These are phyloP conservation scores for Chondrostereum purpureum DNA, from an alignment of 1,284 basidiomycete species.

Conservation along the genomic window DNA sequence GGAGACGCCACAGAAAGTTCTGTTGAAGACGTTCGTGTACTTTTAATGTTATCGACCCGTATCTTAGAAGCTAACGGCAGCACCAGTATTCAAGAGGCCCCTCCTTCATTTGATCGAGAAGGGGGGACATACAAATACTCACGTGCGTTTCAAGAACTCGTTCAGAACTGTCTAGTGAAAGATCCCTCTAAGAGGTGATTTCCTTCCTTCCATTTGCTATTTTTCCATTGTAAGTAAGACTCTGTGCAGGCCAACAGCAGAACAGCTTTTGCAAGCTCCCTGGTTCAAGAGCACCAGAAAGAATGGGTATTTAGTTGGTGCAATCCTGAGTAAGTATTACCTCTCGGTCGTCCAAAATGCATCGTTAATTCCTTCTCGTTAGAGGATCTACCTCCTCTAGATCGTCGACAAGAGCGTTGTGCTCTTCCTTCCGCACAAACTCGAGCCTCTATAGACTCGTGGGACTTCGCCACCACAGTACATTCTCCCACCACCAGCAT, in stretches of 20 bases:
- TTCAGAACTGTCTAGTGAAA: conserved; percentile 77
- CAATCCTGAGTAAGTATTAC: conserved; percentile 59
- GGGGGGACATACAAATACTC: conserved; percentile 76
- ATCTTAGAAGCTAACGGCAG: conserved; percentile 6
- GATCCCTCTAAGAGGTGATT: conserved; percentile 68
- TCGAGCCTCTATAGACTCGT: conserved; percentile 52
- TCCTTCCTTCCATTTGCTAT: background rate
- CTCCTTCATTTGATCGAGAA: conserved; percentile 69
- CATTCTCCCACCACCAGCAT: conserved; percentile 21
- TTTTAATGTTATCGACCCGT: conserved; percentile 1
- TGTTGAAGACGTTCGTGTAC: conserved; percentile 63
- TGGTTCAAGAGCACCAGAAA: conserved; percentile 79
- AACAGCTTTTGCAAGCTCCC: conserved; percentile 68
- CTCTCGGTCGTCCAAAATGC: background rate
- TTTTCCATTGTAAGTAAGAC: conserved; percentile 2
- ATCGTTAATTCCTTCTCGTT: conserved; percentile 5
- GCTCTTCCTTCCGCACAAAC: conserved; percentile 33
- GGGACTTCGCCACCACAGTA: conserved; percentile 53
- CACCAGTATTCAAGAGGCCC: conserved; percentile 57
- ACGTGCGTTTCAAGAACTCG: conserved; percentile 73
- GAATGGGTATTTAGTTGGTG: conserved; percentile 65
- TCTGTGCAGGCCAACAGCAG: conserved; percentile 63
- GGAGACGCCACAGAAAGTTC: conserved; percentile 66
- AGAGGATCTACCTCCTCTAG: conserved; percentile 64
- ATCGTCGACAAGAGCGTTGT: conserved; percentile 63